Base-by-base conservation (phyloP, 768 basidiomycete species). In the Clitopilus passeckerianus region DNA sequence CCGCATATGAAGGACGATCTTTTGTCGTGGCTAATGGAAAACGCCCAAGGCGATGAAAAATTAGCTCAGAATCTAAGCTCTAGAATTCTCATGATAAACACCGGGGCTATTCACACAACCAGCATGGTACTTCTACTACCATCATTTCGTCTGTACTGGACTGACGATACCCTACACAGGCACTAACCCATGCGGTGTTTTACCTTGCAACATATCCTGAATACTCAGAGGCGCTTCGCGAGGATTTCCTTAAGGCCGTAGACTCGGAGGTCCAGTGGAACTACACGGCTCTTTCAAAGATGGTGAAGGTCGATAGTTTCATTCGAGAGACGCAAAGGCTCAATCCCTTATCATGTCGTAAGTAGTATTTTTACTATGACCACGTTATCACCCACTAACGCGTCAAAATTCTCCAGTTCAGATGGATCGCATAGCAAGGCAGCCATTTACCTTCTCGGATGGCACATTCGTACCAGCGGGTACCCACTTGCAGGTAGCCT, bases 261-360 rank as follows among this genome's bases (percentile, higher is more conserved):
- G 59, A 71, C 9, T 22, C 34, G 5, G 62, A 66, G 35, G 57
- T 69, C 4, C 73, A 71, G n/a, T 74, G 72, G 70, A 64, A 66
- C 27, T 75, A 75, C 60, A 56, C 54, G 1, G 67, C 71, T 3
- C 53, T 74, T 43, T 60, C 61, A 15, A 65, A 66, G 58, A 71
- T 75, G 71, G 63, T 52, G 53, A 69, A 69, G 60, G 18, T 74
- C 12, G 74, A 76, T 63, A 76, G 75, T 63, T 72, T 74, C 64
- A 53, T 76, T 46, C 69, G 70, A 73, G 63, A 61, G 61, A 15
- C 66, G 62, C 61, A 62, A 34, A 15, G 59, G 5, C 41, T 60
- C 12, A 22, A 46, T n/a, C 14, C 24, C 20, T 18, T 35, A 15
- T 18, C 59, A 8, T 35, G 22, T 23, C 20, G 59, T 59, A 16